Conservation (phyloP, 441 rosid genomes). For the Erysimum cheiri region DNA sequence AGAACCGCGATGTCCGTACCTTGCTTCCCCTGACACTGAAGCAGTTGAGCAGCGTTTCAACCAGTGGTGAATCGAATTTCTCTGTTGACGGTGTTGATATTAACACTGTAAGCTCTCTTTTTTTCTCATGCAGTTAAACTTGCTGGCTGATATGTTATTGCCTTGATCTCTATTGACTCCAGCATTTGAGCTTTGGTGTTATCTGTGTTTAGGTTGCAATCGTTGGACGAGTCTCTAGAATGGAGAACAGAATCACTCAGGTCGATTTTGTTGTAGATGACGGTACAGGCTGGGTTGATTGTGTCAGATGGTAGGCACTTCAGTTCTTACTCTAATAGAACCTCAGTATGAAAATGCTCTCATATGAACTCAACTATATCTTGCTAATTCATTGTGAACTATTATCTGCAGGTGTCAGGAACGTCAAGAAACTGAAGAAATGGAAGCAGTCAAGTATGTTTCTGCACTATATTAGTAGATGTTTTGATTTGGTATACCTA, state of each 20-base stretch:
- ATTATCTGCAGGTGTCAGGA: conserved; percentile 76
- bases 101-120: conserved; percentile 57
- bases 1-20: conserved; percentile 79
- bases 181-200: conserved; percentile 26
- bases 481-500: conserved; percentile 10
- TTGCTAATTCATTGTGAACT: conserved; percentile 22
- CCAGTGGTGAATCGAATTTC: conserved; percentile 72
- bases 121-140: not conserved
- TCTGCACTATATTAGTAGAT: not conserved
- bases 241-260: conserved; percentile 82
- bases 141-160: not conserved
- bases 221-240: conserved; percentile 71
- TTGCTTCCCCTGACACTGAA: conserved; percentile 84
- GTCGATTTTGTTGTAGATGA: conserved; percentile 77
- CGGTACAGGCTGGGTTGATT: conserved; percentile 87
- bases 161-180: not conserved
- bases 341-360: conserved; percentile 1
- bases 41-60: conserved; percentile 66
- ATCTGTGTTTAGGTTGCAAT: conserved; percentile 60
- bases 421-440: conserved; percentile 75
- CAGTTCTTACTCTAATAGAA: not conserved
- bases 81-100: conserved; percentile 78
- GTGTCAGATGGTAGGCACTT: conserved; percentile 82
- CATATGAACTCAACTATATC: conserved; percentile 13
- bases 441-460: conserved; percentile 70